Evolutionary conservation across 805 yeast species (phyloP).

Genomic region (Saccharomyces eubayanus): DNA sequence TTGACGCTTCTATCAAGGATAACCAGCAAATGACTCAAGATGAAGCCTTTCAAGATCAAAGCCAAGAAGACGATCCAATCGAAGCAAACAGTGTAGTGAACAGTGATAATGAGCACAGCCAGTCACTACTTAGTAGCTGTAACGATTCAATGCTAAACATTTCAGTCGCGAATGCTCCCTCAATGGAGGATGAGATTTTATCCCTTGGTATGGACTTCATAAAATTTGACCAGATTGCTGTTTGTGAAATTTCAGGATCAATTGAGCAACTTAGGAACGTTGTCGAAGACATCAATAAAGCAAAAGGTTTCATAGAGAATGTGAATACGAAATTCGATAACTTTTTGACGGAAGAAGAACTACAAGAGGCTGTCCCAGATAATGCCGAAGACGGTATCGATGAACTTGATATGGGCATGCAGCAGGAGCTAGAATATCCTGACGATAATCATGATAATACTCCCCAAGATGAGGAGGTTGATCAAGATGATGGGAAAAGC

Average conservation of each 20-base stretch:
- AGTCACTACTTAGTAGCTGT: background rate
- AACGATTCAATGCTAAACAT: background rate
- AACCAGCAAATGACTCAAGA: slow-evolving; percentile 5
- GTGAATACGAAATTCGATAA: slow-evolving; percentile 32
- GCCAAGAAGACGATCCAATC: slow-evolving; percentile 13
- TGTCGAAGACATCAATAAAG: slow-evolving; percentile 45
- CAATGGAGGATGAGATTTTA: slow-evolving; percentile 26
- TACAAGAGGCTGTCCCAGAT: slow-evolving; percentile 27
- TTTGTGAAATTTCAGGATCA: slow-evolving; percentile 58
- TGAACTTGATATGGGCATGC: slow-evolving; percentile 13
- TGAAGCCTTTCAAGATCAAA: slow-evolving; percentile 10
- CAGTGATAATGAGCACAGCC: slow-evolving; percentile 5
- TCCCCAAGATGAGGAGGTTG: slow-evolving; percentile 6
- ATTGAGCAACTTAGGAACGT: slow-evolving; percentile 51
- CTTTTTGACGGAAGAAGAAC: slow-evolving; percentile 26
- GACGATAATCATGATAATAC: slow-evolving; percentile 14
- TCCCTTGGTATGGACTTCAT: slow-evolving; percentile 30
- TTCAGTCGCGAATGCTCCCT: background rate
- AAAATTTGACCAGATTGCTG: slow-evolving; percentile 25
- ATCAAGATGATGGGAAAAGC: slow-evolving; percentile 8
- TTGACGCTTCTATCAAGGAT: slow-evolving; percentile 46
- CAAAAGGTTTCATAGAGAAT: slow-evolving; percentile 38
- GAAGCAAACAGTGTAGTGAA: slow-evolving; percentile 13
- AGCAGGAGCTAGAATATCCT: slow-evolving; percentile 18
- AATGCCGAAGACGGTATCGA: slow-evolving; percentile 15